Percentiles rank a stretch among this genome's conserved stretches.
Evolutionary conservation across 2,329 filamentous ascomycete genomes (phyloP).

Genomic region (Hyphodiscus sp.): DNA sequence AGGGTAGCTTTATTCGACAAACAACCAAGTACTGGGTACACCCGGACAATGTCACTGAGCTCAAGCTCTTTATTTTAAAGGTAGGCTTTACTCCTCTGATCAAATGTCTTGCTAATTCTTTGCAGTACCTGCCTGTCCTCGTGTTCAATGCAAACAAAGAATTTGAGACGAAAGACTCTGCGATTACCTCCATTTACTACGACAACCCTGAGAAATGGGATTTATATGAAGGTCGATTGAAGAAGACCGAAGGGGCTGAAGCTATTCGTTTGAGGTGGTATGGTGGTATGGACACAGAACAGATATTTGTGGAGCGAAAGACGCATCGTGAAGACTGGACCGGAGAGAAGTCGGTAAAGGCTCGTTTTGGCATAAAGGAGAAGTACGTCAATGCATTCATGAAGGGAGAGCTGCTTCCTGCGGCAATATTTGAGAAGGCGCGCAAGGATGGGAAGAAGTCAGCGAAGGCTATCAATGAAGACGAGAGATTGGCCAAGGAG

Average conservation of each 20-base stretch:
- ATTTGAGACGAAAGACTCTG: slow-evolving; percentile 82
- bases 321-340: slow-evolving; percentile 99
- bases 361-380: slow-evolving; percentile 89
- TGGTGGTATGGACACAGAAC: slow-evolving; percentile 90
- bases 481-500: slow-evolving; percentile 84
- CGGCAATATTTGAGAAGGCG: slow-evolving; percentile 91
- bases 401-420: slow-evolving; percentile 74
- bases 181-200: slow-evolving; percentile 98
- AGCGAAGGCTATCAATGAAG: slow-evolving; percentile 81
- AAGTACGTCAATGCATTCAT: slow-evolving; percentile 95
- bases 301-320: slow-evolving; percentile 95
- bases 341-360: slow-evolving; percentile 97
- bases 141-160: slow-evolving; percentile 98
- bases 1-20: slow-evolving; percentile 93
- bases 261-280: slow-evolving; percentile 97
- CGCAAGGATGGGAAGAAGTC: slow-evolving; percentile 93
- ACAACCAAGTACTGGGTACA: slow-evolving; percentile 99
- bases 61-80: slow-evolving; percentile 97
- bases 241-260: slow-evolving; percentile 97
- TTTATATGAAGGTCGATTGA: slow-evolving; percentile 85
- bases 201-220: slow-evolving; percentile 94
- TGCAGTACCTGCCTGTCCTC: slow-evolving; percentile 78
- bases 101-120: slow-evolving; percentile 14
- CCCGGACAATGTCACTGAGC: slow-evolving; percentile 93
- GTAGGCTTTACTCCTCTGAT: slow-evolving; percentile 25